phyloP scores from a whole-genome alignment of 805 yeast species.

The Candida nitratophila region DNA sequence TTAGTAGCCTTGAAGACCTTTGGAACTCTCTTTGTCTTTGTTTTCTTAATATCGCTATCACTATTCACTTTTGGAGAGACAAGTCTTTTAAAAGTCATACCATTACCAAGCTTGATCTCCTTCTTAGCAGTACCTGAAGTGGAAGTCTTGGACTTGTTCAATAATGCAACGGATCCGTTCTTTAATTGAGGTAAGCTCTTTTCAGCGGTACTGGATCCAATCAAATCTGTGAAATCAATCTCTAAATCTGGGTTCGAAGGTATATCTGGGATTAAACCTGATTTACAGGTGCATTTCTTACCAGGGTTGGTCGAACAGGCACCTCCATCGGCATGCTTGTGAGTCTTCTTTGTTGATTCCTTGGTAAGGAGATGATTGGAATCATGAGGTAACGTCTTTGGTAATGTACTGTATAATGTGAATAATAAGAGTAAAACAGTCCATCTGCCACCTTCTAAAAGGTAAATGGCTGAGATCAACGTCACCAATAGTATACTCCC shows the following conservation, averaged over 20 bases:
- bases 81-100: slow-evolving; percentile 1
- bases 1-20: slow-evolving; percentile 33
- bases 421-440: neutral
- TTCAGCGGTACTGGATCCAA: neutral
- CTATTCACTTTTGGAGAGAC: slow-evolving; percentile 2
- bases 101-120: neutral
- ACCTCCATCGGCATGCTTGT: neutral
- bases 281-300: neutral
- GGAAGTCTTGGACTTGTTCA: neutral
- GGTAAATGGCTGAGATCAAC: neutral
- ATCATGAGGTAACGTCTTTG: neutral
- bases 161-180: neutral
- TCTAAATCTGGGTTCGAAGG: neutral
- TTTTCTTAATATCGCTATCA: too few species aligned
- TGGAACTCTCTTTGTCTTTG: slow-evolving; percentile 29
- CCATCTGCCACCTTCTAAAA: slow-evolving; percentile 4
- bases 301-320: slow-evolving; percentile 1
- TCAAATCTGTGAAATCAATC: slow-evolving; percentile 3
- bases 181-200: neutral
- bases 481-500: neutral
- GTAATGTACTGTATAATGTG: neutral
- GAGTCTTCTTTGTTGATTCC: neutral
- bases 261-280: neutral
- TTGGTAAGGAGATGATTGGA: too few species aligned
- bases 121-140: neutral